Conservation (phyloP, 805 yeast genomes). For the Candida yuanshanica region DNA sequence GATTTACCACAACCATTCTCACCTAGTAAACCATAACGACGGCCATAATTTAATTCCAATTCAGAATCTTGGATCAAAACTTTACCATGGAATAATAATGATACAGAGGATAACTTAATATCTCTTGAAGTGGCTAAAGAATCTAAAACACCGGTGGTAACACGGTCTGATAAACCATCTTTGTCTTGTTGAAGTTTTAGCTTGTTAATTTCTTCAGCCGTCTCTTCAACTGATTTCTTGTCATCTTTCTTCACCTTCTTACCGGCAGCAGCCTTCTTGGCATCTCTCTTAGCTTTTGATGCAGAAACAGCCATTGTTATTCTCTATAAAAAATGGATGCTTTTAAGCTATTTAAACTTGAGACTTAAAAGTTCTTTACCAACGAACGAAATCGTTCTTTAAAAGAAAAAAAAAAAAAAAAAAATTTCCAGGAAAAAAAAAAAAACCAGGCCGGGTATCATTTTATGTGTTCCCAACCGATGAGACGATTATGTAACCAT, state of each 20-base stretch:
- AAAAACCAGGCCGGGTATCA: not conserved
- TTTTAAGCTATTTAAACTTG: not conserved
- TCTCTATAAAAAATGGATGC: not conserved
- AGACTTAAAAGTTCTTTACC: not conserved
- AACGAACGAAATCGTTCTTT: not conserved
- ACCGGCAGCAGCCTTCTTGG: conserved; percentile 87
- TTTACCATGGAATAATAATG: conserved; percentile 95
- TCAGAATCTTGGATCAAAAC: conserved; percentile 89
- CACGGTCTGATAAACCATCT: conserved; percentile 94
- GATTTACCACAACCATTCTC: conserved; percentile 99
- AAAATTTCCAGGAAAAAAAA: not conserved
- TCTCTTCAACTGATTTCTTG: conserved; percentile 41
- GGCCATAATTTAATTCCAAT: conserved; percentile 91
- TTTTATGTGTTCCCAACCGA: not conserved
- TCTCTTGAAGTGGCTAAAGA: conserved; percentile 89
- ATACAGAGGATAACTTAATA: conserved; percentile 83
- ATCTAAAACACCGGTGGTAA: conserved; percentile 93
- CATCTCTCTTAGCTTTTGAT: conserved; percentile 97
- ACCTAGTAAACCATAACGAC: conserved; percentile 95
- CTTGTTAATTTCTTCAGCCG: conserved; percentile 73
- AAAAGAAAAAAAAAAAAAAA: not conserved
- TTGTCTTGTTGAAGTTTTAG: conserved; percentile 91
- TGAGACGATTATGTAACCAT: not conserved
- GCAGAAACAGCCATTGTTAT: conserved; percentile 47
- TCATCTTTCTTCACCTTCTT: conserved; percentile 55